These are phyloP conservation scores for Fusarium goolgardi DNA, from an alignment of 2,329 filamentous ascomycete species.

Conservation along the genomic window DNA sequence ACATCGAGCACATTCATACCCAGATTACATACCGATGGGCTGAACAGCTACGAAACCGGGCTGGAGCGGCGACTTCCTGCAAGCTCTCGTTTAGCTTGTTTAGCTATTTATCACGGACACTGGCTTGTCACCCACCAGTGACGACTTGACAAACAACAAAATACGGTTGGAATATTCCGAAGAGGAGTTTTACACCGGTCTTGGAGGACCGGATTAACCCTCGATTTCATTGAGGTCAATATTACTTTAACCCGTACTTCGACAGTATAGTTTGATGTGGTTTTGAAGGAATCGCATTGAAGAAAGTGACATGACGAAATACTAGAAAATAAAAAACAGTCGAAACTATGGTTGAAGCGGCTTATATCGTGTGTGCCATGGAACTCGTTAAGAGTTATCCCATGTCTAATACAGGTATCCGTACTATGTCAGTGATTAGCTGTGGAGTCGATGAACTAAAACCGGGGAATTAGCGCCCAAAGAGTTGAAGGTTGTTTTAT, in stretches of 20 bases:
- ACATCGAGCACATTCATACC: background rate
- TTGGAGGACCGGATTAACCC: background rate
- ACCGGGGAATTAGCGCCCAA: background rate
- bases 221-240: constrained; percentile 17
- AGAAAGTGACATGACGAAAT: background rate
- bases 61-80: background rate
- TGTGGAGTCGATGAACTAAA: constrained; percentile 4
- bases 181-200: background rate
- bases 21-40: background rate
- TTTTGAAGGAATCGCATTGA: constrained; percentile 1
- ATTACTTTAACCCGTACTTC: constrained; percentile 13
- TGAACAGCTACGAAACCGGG: background rate
- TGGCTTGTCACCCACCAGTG: background rate
- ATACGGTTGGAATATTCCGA: background rate
- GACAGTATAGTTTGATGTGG: constrained; percentile 1
- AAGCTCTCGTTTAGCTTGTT: background rate
- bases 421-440: background rate
- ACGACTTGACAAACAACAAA: background rate
- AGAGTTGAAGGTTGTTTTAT: constrained; percentile 10
- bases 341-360: background rate
- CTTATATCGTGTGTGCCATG: background rate
- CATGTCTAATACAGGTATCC: too few relatives aligned
- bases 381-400: too few relatives aligned
- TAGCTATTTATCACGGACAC: background rate
- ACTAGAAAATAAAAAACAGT: background rate